phyloP scores from a whole-genome alignment of 129 eudicot genomes.

The Tagetes patula region DNA sequence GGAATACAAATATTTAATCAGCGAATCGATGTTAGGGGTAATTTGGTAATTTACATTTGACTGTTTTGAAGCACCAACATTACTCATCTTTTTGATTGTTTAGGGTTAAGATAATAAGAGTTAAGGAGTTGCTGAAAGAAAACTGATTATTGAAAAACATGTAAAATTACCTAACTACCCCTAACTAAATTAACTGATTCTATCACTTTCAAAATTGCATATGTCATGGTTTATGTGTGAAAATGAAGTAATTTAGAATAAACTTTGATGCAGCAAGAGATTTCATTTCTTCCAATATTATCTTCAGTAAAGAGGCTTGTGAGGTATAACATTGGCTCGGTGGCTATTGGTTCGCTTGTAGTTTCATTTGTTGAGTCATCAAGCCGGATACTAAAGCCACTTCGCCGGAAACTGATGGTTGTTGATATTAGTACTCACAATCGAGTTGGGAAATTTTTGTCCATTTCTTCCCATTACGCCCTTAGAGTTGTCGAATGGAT shows the following conservation, averaged over 20 bases:
- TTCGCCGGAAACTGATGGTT: constrained; percentile 69
- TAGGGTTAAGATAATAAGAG: neutral
- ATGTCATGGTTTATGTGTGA: neutral
- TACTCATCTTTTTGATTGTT: neutral
- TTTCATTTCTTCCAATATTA: constrained; percentile 88
- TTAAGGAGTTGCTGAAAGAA: neutral
- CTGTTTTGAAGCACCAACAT: neutral
- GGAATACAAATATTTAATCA: neutral
- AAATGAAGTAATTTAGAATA: constrained; percentile 17
- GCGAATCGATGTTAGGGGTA: neutral
- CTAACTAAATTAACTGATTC: constrained; percentile 1
- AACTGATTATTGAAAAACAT: neutral
- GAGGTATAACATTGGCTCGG: constrained; percentile 78
- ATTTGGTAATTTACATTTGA: neutral
- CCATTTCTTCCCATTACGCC: constrained; percentile 56
- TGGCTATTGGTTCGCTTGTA: constrained; percentile 79
- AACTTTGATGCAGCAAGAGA: constrained; percentile 58
- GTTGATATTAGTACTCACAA: constrained; percentile 48
- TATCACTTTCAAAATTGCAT: neutral
- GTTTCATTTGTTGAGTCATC: constrained; percentile 75
- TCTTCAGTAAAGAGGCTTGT: constrained; percentile 84
- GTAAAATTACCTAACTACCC: neutral
- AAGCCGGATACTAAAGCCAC: constrained; percentile 61
- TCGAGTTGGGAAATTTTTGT: constrained; percentile 50
- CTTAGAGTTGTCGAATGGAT: constrained; percentile 66